These are phyloP conservation scores for Leucosporidium scottii DNA, from an alignment of 768 basidiomycete genomes.

Conservation along the genomic window DNA sequence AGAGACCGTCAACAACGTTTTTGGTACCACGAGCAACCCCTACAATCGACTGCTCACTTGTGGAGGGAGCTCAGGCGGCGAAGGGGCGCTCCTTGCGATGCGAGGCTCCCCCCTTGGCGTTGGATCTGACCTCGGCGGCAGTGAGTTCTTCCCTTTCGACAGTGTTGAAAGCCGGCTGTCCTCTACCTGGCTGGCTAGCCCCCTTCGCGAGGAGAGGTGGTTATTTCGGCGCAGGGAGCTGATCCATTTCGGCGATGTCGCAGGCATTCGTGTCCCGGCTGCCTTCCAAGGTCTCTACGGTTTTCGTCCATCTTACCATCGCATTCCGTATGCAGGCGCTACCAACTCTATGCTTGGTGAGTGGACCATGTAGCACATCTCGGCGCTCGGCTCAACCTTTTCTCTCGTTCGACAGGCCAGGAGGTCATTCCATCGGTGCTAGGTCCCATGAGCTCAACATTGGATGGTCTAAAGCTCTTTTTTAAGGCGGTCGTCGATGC, in stretches of 20 bases:
- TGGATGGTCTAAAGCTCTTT: slow-evolving; percentile 61
- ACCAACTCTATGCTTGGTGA: slow-evolving; percentile 55
- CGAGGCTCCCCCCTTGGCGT: slow-evolving; percentile 36
- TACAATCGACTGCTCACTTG: slow-evolving; percentile 35
- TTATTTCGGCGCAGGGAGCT: too few relatives aligned
- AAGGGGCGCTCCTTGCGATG: slow-evolving; percentile 39
- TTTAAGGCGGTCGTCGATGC: slow-evolving; percentile 56
- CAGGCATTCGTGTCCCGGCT: slow-evolving; percentile 49
- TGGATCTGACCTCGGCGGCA: slow-evolving; percentile 44
- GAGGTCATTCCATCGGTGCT: slow-evolving; percentile 65
- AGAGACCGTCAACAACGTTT: slow-evolving; percentile 38
- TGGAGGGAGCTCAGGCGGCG: slow-evolving; percentile 39
- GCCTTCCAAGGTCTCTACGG: slow-evolving; percentile 65
- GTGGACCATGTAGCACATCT: background rate
- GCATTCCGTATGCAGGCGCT: slow-evolving; percentile 60
- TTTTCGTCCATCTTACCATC: slow-evolving; percentile 60
- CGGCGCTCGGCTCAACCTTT: too few relatives aligned
- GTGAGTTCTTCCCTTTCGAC: too few relatives aligned
- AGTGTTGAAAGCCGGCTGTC: too few relatives aligned
- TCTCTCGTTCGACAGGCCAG: slow-evolving; percentile 44
- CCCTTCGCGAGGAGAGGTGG: too few relatives aligned
- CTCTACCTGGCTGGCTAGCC: too few relatives aligned
- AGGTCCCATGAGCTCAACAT: slow-evolving; percentile 59
- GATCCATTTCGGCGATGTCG: slow-evolving; percentile 43
- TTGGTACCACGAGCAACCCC: slow-evolving; percentile 39